Percentiles rank a stretch among this genome's conserved stretches.
Conservation (phyloP, 1,284 basidiomycete species). For the Malassezia arunalokei region DNA sequence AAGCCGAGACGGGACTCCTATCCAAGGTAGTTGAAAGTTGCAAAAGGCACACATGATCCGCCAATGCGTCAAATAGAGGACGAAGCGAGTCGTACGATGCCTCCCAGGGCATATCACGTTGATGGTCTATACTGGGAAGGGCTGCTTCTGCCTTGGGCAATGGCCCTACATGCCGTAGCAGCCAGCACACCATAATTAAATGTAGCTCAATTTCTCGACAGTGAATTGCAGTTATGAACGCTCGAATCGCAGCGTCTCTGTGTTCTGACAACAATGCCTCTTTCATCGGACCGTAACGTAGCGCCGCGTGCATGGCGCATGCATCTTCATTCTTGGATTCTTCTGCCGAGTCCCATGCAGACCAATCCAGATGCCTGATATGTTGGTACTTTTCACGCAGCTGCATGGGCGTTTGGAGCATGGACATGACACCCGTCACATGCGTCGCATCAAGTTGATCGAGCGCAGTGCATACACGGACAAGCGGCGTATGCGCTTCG, state of each 20-base stretch:
- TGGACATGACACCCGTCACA: neutral
- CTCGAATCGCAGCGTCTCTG: neutral
- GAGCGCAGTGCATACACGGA: neutral
- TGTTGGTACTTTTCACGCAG: slow-evolving; percentile 4
- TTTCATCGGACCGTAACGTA: neutral
- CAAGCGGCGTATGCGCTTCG: slow-evolving; percentile 14
- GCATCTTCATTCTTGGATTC: neutral
- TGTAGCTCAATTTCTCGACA: slow-evolving; percentile 11
- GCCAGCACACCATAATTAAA: slow-evolving; percentile 4
- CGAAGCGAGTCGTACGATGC: neutral
- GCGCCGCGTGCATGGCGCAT: neutral
- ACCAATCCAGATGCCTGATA: neutral
- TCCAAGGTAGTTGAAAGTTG: slow-evolving; percentile 1
- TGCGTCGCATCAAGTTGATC: neutral
- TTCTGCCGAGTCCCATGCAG: neutral
- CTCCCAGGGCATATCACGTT: neutral
- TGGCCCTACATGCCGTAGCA: neutral
- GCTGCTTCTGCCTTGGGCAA: neutral
- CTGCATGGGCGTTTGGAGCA: slow-evolving; percentile 8
- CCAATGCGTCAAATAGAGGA: slow-evolving; percentile 2
- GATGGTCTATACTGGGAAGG: neutral
- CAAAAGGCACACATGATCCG: slow-evolving; percentile 14
- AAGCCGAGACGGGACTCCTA: neutral
- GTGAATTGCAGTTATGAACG: slow-evolving; percentile 6
- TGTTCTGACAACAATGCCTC: neutral